Conservation (phyloP, 129 eudicot genomes). For the Deinandra increscens region DNA sequence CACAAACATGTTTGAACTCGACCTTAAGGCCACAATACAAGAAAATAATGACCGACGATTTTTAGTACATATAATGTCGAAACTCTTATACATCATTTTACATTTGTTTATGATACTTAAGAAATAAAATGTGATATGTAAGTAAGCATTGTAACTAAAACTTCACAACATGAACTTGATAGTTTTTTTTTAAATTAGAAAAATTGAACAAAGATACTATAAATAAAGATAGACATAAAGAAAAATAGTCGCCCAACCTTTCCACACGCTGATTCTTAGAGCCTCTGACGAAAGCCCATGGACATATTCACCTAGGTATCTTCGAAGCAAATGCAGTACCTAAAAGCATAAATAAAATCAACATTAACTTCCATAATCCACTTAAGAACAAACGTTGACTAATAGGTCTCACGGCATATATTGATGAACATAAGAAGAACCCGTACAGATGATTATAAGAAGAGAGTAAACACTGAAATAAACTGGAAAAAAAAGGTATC, state of each 20-base stretch:
- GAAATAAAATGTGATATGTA: not conserved
- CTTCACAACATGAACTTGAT: slow-evolving; percentile 18
- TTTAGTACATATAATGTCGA: not conserved
- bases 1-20: slow-evolving; percentile 5
- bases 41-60: not conserved
- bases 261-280: slow-evolving; percentile 91
- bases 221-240: not conserved
- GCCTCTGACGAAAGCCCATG: slow-evolving; percentile 97
- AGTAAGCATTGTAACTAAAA: not conserved
- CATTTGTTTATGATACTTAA: not conserved
- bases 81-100: slow-evolving; percentile 4
- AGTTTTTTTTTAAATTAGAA: not conserved
- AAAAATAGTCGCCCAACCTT: slow-evolving; percentile 46
- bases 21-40: slow-evolving; percentile 7
- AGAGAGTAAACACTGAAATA: not conserved
- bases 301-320: slow-evolving; percentile 94
- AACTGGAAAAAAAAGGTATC: not conserved
- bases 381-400: slow-evolving; percentile 14
- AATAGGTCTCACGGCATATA: not conserved
- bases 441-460: not conserved
- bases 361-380: slow-evolving; percentile 14
- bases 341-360: slow-evolving; percentile 34
- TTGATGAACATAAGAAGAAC: not conserved
- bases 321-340: slow-evolving; percentile 97
- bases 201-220: no score